Percentiles rank a stretch among this genome's conserved stretches.
phyloP scores from a whole-genome alignment of 1,284 basidiomycete species.

The Melampsora americana region DNA sequence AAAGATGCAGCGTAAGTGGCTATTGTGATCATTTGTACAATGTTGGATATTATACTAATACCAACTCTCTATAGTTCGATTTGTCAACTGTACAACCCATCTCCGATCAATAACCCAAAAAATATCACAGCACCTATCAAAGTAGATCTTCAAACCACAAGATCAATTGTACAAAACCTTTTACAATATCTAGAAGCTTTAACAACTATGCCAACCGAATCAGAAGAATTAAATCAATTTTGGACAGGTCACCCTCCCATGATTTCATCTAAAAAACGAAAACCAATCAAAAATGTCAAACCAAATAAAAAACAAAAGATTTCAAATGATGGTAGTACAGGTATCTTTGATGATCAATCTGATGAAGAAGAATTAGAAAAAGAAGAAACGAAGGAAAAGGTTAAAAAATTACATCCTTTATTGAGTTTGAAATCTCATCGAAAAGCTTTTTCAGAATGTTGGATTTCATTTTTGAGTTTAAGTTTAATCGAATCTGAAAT shows the following conservation, averaged over 20 bases:
- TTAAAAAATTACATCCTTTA: constrained; percentile 56
- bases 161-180: constrained; percentile 61
- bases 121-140: constrained; percentile 25
- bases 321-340: constrained; percentile 47
- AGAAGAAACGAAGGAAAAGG: constrained; percentile 48
- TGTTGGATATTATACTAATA: constrained; percentile 50
- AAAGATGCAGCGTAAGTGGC: constrained; percentile 68
- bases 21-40: neutral
- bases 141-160: constrained; percentile 54
- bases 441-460: constrained; percentile 72
- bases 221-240: constrained; percentile 75
- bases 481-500: constrained; percentile 57
- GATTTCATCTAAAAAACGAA: constrained; percentile 56
- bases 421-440: constrained; percentile 70
- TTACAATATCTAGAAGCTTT: constrained; percentile 73
- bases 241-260: constrained; percentile 64
- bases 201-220: constrained; percentile 73
- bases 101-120: constrained; percentile 45
- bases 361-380: constrained; percentile 52
- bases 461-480: constrained; percentile 69
- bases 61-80: constrained; percentile 1
- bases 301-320: constrained; percentile 46
- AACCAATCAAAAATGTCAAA: constrained; percentile 42
- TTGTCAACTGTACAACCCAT: constrained; percentile 13
- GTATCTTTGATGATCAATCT: constrained; percentile 51